Base-by-base conservation (phyloP, 306 rosid genomes). In the Sophora flavescens region DNA sequence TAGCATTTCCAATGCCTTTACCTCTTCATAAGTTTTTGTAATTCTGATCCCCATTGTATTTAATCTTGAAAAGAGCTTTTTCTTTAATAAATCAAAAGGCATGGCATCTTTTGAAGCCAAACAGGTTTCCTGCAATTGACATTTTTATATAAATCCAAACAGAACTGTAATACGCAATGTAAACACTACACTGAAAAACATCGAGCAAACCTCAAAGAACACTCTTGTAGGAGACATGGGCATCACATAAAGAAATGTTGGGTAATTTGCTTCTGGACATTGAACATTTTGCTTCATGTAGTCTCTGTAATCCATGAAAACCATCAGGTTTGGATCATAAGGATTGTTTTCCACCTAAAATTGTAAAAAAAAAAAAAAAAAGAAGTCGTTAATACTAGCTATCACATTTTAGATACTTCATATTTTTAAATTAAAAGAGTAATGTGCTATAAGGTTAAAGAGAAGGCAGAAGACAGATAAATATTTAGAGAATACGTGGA, bases 241-340 rank as follows among this genome's bases (percentile, higher is more conserved):
- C 99, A 95, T 95, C 67, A 69, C 99, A 75, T 95, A 95, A 50
- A 95, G 96, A 88, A 95, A 95, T 62, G 99, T 92, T 16, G 97
- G 99, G 81, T 92, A 92, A 35, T 86, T 81, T 72, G 86, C 89
- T 87, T 89, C 97, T 68, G 57, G 78, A 81, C 82, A 74, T 68
- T 84, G 82, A 68, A 56, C 85, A 16, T 87, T 91, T 80, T 87
- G 89, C 75, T 88, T 89, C 75, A 68, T 76, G 89, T 80, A 83
- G 78, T 95, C 97, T 83, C 99, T 90, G 85, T 95, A 95, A 86
- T 95, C 99, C 99, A 95, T 95, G 91, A 95, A 90, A 83, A 95
- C 97, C 99, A 95, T 95, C 57, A 90, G 76, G 83, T 84, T 82
- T 68, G 97, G 99, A 89, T 95, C 97, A 83, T 95, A 95, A 42